Base-by-base conservation (phyloP, 2,329 filamentous ascomycete genomes). In the Graphium sp. region DNA sequence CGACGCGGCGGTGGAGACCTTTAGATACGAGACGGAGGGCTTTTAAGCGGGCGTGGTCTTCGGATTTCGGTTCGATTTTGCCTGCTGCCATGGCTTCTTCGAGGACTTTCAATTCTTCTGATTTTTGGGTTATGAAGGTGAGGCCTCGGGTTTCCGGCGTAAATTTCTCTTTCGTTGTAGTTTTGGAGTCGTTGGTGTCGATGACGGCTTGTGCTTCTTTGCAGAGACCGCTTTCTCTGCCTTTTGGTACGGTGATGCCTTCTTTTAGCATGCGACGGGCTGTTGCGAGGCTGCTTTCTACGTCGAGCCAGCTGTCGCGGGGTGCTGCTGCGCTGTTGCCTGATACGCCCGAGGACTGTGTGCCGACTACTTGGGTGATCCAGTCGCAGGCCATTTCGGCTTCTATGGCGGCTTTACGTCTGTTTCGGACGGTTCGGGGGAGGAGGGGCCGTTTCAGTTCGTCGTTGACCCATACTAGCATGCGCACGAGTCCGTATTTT, bases 401-500 rank as follows among this genome's bases (percentile, higher is more conserved):
- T 29, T 76, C 58, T 5, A 79, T 45, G 5, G 66, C 58, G 14
- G 59, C 46, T 25, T 71, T 73, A 23, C 51, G 60, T n/a, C 75
- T 65, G 2, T 55, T 48, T 19, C 56, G 48, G 3, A 78, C 43
- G 2, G 55, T 52, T 29, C 65, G 66, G 0, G 85, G 77, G 6
- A 93, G 33, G 1, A 81, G 38, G 2, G 47, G 35, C 6, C 49
- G 41, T 37, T 70, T 70, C 32, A 82, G 75, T 0, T 65, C 55
- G 24, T 74, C 57, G 2, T 66, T 61, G 4, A 74, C 42, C 74
- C 84, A 85, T 22, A 85, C 45, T 1, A 95, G 60, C 58, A 87
- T 75, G 27, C 84, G 72, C 4, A 92, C 74, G 12, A 74, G 64
- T 4, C 87, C 87, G 44, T 83, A 85, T 17, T 60, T 58, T 40